Percentiles rank a stretch among this genome's conserved stretches.
These are phyloP conservation scores for Sugiyamaella sp. DNA, from an alignment of 1,139 yeast genomes.

Conservation along the genomic window DNA sequence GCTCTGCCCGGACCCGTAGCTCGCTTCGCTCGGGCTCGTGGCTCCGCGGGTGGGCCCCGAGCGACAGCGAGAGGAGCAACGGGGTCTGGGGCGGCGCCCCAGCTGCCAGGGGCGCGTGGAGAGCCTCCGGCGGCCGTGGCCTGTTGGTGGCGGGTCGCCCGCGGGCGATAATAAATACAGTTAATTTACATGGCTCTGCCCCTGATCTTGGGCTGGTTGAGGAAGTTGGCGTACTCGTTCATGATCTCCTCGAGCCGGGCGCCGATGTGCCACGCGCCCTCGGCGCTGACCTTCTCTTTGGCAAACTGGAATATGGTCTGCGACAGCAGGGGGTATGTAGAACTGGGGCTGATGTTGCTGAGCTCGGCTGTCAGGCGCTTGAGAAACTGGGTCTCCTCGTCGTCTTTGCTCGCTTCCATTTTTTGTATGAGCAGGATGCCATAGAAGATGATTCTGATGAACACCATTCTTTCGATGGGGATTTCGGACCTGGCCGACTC, in stretches of 20 bases:
- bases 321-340: conserved; percentile 12
- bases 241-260: conserved; percentile 10
- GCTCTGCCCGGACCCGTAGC: too few species aligned
- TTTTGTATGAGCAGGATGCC: conserved; percentile 15
- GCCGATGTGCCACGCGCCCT: conserved; percentile 24
- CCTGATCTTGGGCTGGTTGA: conserved; percentile 6
- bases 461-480: conserved; percentile 19
- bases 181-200: conserved; percentile 2
- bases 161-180: conserved; percentile 1
- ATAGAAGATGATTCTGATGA: conserved; percentile 16
- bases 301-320: conserved; percentile 14
- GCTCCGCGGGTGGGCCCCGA: too few species aligned
- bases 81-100: too few species aligned
- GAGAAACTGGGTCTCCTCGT: conserved; percentile 9
- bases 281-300: conserved; percentile 13
- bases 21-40: too few species aligned
- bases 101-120: neutral
- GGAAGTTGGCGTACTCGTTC: neutral
- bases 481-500: conserved; percentile 14
- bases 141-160: too few species aligned
- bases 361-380: conserved; percentile 1
- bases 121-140: conserved; percentile 3
- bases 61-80: too few species aligned
- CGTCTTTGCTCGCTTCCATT: conserved; percentile 13
- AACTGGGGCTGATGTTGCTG: neutral